Evolutionary conservation across 805 yeast genomes (phyloP).

Genomic region (Metschnikowia kunwiensis): DNA sequence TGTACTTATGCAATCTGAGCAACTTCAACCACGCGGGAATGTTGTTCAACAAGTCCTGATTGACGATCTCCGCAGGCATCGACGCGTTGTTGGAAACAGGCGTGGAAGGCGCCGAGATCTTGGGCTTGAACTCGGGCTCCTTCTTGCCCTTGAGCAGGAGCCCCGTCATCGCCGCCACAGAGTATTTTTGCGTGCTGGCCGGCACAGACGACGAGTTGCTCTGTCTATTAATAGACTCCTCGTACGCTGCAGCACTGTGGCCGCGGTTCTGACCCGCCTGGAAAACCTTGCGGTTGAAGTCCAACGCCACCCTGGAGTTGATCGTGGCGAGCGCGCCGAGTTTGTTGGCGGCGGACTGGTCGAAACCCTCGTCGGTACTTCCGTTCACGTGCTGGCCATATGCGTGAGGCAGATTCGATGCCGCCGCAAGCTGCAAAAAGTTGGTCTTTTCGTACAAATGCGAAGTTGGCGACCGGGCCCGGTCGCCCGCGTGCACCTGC

Average conservation of each 20-base stretch:
- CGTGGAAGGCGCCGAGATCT: conserved; percentile 10
- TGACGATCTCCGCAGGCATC: conserved; percentile 43
- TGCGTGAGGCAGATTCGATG: conserved; percentile 17
- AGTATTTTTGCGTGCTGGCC: conserved; percentile 12
- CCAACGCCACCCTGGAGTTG: conserved; percentile 51
- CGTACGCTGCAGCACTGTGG: conserved; percentile 18
- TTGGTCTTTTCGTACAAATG: conserved; percentile 44
- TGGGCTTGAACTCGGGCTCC: conserved; percentile 10
- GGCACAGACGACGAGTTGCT: conserved; percentile 40
- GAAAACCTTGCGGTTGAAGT: conserved; percentile 34
- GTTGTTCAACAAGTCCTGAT: conserved; percentile 56
- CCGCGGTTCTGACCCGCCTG: conserved; percentile 6
- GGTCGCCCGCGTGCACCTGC: conserved; percentile 21
- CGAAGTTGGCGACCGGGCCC: conserved; percentile 39
- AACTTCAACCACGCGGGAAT: conserved; percentile 92
- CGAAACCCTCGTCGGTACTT: conserved; percentile 17
- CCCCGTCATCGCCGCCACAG: conserved; percentile 6
- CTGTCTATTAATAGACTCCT: conserved; percentile 36
- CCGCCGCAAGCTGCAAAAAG: conserved; percentile 37
- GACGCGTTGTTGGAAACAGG: conserved; percentile 18
- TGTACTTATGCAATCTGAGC: conserved; percentile 88
- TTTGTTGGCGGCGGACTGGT: conserved; percentile 48
- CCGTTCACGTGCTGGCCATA: conserved; percentile 3
- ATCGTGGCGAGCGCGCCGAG: conserved; percentile 67
- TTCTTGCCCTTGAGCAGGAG: conserved; percentile 1